Conservation (phyloP, 257 asterid species). For the Plantago ovata region DNA sequence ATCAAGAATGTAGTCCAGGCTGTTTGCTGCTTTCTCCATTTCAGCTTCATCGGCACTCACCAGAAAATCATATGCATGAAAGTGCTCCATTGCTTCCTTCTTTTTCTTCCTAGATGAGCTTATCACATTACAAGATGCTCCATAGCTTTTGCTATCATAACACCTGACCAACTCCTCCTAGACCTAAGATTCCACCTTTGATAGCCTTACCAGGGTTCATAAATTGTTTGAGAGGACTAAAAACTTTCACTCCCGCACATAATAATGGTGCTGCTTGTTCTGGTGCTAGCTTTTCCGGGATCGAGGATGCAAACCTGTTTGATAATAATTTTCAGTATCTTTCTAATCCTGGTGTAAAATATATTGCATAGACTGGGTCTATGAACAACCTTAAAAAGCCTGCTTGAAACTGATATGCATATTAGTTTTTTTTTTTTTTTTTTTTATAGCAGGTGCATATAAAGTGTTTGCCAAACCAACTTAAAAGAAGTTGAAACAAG, state of each 20-base stretch:
- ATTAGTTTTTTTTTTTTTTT: no score
- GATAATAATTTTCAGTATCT: no score
- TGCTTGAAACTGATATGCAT: no score
- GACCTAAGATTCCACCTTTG: constrained; percentile 35
- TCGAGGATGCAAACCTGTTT: constrained; percentile 37
- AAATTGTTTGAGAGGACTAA: constrained; percentile 44
- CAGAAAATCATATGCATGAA: constrained; percentile 35
- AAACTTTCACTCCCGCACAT: constrained; percentile 51
- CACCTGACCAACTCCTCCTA: constrained; percentile 60
- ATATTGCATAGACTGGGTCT: no score
- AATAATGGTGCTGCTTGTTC: constrained; percentile 43
- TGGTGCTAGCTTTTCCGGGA: constrained; percentile 34
- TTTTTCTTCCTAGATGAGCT: constrained; percentile 36
- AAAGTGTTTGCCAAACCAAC: no score
- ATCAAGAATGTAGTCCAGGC: constrained; percentile 43
- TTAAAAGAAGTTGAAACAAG: no score
- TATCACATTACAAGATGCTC: constrained; percentile 47
- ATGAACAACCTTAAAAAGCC: no score
- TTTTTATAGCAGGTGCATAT: no score
- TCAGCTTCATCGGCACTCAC: constrained; percentile 26
- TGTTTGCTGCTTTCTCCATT: constrained; percentile 28
- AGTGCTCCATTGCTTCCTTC: constrained; percentile 33
- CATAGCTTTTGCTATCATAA: constrained; percentile 47
- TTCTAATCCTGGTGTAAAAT: no score
- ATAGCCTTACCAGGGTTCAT: background rate